Percentiles rank a stretch among this genome's conserved stretches.
Evolutionary conservation across 768 basidiomycete genomes (phyloP).

Genomic region (Hysterangium stoloniferum): DNA sequence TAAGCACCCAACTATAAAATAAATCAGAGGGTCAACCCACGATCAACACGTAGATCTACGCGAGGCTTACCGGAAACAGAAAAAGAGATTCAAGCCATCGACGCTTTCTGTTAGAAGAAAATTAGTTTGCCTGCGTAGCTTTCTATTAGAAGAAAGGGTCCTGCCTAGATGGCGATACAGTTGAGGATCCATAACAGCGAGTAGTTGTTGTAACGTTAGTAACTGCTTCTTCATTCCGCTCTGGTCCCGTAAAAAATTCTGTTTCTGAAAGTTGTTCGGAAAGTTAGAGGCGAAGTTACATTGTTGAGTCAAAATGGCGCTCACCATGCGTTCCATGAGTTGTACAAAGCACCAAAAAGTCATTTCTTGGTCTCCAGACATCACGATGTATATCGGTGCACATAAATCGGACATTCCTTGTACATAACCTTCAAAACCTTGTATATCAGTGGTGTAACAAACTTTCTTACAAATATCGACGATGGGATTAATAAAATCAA

Average conservation of each 20-base stretch:
- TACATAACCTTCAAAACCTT: constrained; percentile 66
- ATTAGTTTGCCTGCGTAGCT: not conserved
- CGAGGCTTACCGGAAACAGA: constrained; percentile 81
- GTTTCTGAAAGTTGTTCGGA: constrained; percentile 52
- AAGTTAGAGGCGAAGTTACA: too few relatives aligned
- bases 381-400: constrained; percentile 87
- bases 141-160: too few relatives aligned
- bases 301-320: constrained; percentile 19
- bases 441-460: constrained; percentile 15
- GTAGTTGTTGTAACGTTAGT: constrained; percentile 80
- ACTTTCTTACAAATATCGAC: not conserved
- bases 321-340: constrained; percentile 92
- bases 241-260: constrained; percentile 93
- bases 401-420: constrained; percentile 99
- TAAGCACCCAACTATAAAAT: constrained; percentile 62
- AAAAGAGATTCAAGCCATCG: constrained; percentile 90
- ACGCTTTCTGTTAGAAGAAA: constrained; percentile 56
- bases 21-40: too few relatives aligned
- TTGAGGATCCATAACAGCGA: constrained; percentile 92
- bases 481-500: too few relatives aligned
- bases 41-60: constrained; percentile 3
- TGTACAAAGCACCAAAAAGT: constrained; percentile 97
- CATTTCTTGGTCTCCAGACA: constrained; percentile 80
- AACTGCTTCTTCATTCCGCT: constrained; percentile 97
- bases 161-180: constrained; percentile 84